Percentiles rank a stretch among this genome's conserved stretches.
phyloP scores from a whole-genome alignment of 441 rosid species.

The Iberis amara region DNA sequence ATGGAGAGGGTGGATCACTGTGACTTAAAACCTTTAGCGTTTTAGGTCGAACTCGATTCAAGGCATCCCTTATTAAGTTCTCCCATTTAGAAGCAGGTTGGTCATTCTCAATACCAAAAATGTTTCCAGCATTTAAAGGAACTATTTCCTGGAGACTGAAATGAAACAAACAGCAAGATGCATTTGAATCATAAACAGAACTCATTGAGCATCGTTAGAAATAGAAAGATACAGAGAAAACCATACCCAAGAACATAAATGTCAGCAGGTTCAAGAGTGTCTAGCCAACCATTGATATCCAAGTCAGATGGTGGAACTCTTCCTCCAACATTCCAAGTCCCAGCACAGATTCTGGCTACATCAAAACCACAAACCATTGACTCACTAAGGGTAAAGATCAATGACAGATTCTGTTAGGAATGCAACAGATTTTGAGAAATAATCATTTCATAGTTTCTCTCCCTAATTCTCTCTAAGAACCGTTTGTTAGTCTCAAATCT shows the following conservation, averaged over 20 bases:
- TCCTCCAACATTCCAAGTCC: slow-evolving; percentile 80
- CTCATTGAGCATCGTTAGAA: not conserved
- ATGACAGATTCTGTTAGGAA: too few relatives aligned
- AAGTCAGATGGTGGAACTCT: slow-evolving; percentile 67
- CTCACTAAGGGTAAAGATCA: too few relatives aligned
- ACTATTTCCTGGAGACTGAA: slow-evolving; percentile 85
- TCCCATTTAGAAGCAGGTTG: slow-evolving; percentile 83
- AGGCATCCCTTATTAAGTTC: slow-evolving; percentile 59
- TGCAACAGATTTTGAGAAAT: too few relatives aligned
- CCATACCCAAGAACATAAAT: slow-evolving; percentile 84
- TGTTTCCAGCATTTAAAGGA: slow-evolving; percentile 80
- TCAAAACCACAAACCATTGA: too few relatives aligned
- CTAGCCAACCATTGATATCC: slow-evolving; percentile 79
- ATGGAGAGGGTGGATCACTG: slow-evolving; percentile 43
- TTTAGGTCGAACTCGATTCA: slow-evolving; percentile 46
- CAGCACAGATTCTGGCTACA: too few relatives aligned
- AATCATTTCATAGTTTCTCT: too few relatives aligned
- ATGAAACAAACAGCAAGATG: not conserved
- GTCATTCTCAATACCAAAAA: slow-evolving; percentile 77
- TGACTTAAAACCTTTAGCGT: slow-evolving; percentile 47
- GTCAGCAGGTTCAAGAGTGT: slow-evolving; percentile 72
- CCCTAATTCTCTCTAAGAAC: too few relatives aligned
- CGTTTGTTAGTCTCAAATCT: too few relatives aligned
- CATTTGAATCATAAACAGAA: slow-evolving; percentile 5
- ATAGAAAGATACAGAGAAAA: too few relatives aligned